phyloP scores from a whole-genome alignment of 192 early-diverging fungal genomes.

The Backusella westeae region DNA sequence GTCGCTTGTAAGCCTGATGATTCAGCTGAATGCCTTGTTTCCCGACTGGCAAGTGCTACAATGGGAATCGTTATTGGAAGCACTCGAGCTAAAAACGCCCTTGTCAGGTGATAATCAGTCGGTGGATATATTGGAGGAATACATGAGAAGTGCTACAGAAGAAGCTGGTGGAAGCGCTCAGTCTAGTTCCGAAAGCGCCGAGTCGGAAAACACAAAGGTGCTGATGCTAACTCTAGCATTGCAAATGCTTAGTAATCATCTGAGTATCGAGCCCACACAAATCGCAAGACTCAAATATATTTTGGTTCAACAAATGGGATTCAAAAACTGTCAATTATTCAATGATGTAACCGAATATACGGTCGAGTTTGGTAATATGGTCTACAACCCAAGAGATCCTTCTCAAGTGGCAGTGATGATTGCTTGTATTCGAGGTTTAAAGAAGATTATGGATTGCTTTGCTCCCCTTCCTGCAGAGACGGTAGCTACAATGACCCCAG shows the following conservation, averaged over 20 bases:
- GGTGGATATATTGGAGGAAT: conserved; percentile 29
- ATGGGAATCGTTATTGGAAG: conserved; percentile 36
- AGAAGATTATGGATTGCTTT: conserved; percentile 42
- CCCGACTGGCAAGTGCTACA: conserved; percentile 51
- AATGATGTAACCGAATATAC: conserved; percentile 34
- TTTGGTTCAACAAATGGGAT: conserved; percentile 49
- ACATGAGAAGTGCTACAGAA: conserved; percentile 12
- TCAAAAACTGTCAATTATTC: conserved; percentile 43
- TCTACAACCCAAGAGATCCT: conserved; percentile 34
- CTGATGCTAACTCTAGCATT: conserved; percentile 47
- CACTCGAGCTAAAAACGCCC: conserved; percentile 18
- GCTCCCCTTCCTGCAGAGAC: conserved; percentile 35
- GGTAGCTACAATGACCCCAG: conserved; percentile 24
- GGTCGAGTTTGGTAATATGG: conserved; percentile 42
- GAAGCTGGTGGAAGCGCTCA: neutral
- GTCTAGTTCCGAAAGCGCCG: conserved; percentile 1
- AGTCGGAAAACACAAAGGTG: conserved; percentile 40
- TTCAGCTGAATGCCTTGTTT: conserved; percentile 51
- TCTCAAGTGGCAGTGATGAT: conserved; percentile 35
- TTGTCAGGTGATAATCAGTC: neutral
- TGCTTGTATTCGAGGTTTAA: conserved; percentile 36
- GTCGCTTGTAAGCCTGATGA: conserved; percentile 47
- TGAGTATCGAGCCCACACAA: conserved; percentile 41
- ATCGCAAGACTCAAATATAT: conserved; percentile 48
- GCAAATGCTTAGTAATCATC: conserved; percentile 55